Percentiles rank a stretch among this genome's conserved stretches.
Evolutionary conservation across 2,329 filamentous ascomycete species (phyloP).

Genomic region (Myriosclerotinia duriaeana): DNA sequence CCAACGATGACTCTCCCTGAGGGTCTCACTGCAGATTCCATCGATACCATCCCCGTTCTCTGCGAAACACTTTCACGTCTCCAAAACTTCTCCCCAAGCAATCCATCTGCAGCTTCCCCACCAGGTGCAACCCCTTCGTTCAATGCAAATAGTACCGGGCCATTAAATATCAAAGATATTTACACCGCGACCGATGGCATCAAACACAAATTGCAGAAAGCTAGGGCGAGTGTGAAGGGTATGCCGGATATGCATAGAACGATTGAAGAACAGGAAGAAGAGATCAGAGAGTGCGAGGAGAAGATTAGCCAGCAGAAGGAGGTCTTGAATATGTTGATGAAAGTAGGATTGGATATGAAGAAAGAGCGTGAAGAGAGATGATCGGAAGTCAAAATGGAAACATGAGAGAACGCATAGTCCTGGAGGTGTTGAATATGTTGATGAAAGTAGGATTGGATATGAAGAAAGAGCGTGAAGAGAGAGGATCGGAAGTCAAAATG

Average conservation of each 20-base stretch:
- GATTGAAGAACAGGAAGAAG: slow-evolving; percentile 66
- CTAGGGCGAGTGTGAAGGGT: slow-evolving; percentile 62
- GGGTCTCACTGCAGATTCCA: slow-evolving; percentile 74
- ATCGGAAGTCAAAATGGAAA: slow-evolving; percentile 21
- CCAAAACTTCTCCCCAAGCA: slow-evolving; percentile 49
- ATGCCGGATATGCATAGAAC: slow-evolving; percentile 70
- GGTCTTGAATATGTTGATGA: slow-evolving; percentile 55
- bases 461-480: slow-evolving; percentile 41
- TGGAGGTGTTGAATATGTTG: slow-evolving; percentile 54
- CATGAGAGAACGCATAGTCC: slow-evolving; percentile 4
- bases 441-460: slow-evolving; percentile 51
- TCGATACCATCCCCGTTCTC: slow-evolving; percentile 83
- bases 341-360: slow-evolving; percentile 48
- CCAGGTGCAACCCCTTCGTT: slow-evolving; percentile 40
- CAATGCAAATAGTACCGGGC: slow-evolving; percentile 39
- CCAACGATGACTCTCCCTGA: slow-evolving; percentile 47
- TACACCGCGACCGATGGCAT: slow-evolving; percentile 74
- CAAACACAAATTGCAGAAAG: slow-evolving; percentile 80
- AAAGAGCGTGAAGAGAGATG: slow-evolving; percentile 39
- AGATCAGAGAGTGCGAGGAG: slow-evolving; percentile 66
- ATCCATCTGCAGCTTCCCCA: slow-evolving; percentile 37
- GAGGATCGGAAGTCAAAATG: slow-evolving; percentile 19
- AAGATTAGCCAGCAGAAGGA: slow-evolving; percentile 62
- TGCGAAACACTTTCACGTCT: slow-evolving; percentile 75
- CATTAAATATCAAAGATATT: slow-evolving; percentile 64